Conservation (phyloP, 73 alveolate species). For the Paramecium biaurelia region DNA sequence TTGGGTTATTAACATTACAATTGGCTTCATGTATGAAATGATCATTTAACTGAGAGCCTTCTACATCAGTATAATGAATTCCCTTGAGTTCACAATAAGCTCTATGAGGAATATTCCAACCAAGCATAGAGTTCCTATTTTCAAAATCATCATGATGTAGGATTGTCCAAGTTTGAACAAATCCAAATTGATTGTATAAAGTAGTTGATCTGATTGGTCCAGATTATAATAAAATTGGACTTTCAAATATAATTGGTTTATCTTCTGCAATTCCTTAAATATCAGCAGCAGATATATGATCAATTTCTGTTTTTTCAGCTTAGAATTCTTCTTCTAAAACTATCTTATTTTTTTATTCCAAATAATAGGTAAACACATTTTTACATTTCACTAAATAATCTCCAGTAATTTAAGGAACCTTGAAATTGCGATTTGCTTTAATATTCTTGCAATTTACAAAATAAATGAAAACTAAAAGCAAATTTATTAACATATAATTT, state of each 20-base stretch:
- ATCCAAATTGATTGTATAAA: neutral
- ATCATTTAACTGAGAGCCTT: neutral
- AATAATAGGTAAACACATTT: conserved; percentile 2
- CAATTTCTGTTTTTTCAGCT: conserved; percentile 51
- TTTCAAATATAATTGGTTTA: conserved; percentile 18
- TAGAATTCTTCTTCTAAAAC: conserved; percentile 1
- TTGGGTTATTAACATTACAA: neutral
- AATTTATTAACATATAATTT: neutral
- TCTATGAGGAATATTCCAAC: conserved; percentile 47
- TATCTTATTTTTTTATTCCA: neutral
- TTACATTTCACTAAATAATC: neutral
- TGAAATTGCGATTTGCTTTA: neutral
- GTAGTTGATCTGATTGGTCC: neutral
- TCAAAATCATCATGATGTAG: conserved; percentile 52
- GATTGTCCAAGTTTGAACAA: conserved; percentile 37
- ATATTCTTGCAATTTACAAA: neutral
- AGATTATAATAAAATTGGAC: neutral
- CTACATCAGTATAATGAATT: neutral
- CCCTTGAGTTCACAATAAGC: conserved; percentile 17
- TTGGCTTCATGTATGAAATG: conserved; percentile 38
- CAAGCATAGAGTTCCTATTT: neutral
- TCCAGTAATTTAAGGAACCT: conserved; percentile 19
- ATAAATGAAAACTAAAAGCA: neutral
- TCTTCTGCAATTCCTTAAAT: conserved; percentile 11
- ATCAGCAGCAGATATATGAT: conserved; percentile 54